These are phyloP conservation scores for Meyerozyma guilliermondii DNA, from an alignment of 1,139 yeast species.

Conservation along the genomic window DNA sequence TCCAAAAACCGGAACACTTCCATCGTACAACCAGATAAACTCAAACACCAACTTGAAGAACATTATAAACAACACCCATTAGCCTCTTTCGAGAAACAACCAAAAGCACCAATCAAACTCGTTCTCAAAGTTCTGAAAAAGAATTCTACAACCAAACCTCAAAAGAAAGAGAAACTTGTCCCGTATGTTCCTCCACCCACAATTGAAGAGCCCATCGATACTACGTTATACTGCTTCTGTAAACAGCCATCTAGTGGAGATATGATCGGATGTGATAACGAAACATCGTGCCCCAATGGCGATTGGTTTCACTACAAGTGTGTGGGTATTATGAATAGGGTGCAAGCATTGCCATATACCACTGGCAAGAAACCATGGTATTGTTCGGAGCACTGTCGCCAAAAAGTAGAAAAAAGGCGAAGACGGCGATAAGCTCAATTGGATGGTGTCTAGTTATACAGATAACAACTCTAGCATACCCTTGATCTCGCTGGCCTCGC, in stretches of 20 bases:
- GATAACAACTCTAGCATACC: conserved; percentile 89
- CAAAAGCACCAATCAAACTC: conserved; percentile 16
- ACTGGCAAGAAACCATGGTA: conserved; percentile 38
- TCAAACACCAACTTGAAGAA: conserved; percentile 26
- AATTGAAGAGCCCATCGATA: conserved; percentile 17
- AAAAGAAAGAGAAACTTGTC: conserved; percentile 4
- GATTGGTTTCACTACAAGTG: conserved; percentile 50
- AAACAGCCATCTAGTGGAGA: conserved; percentile 41
- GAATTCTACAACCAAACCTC: conserved; percentile 3
- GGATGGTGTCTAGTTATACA: conserved; percentile 17
- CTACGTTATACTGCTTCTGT: conserved; percentile 36
- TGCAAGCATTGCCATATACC: conserved; percentile 34
- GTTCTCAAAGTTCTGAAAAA: conserved; percentile 24
- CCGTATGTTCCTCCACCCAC: conserved; percentile 2
- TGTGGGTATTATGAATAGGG: conserved; percentile 37
- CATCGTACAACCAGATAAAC: conserved; percentile 14
- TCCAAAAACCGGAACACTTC: conserved; percentile 9
- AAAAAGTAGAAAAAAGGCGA: conserved; percentile 6
- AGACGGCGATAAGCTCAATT: conserved; percentile 1
- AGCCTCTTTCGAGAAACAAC: conserved; percentile 15
- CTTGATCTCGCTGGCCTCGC: conserved; percentile 82
- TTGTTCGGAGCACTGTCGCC: conserved; percentile 33
- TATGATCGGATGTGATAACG: conserved; percentile 46
- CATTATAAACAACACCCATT: conserved; percentile 37
- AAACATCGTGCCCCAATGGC: conserved; percentile 37